Evolutionary conservation across 2,329 filamentous ascomycete genomes (phyloP).

Genomic region (Fusarium siculi): DNA sequence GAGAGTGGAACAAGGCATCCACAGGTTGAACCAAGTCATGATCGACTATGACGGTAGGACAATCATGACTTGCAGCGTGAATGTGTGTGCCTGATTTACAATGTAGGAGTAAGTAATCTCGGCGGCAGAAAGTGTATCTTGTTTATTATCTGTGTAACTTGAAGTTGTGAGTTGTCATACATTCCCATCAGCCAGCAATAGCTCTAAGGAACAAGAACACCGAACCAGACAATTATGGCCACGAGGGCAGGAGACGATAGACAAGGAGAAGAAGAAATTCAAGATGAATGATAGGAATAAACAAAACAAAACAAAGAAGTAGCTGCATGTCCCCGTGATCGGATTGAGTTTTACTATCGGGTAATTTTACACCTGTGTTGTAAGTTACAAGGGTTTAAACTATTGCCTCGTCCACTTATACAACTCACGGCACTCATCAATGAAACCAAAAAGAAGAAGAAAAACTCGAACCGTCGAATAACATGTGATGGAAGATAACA

Average conservation of each 20-base stretch:
- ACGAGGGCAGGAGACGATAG: conserved; percentile 25
- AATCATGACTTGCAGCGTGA: conserved; percentile 30
- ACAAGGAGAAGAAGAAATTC: not conserved
- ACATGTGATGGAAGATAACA: conserved; percentile 3
- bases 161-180: conserved; percentile 45
- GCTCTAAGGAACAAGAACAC: not conserved
- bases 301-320: not conserved
- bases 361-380: not conserved
- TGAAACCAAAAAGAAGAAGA: conserved; percentile 12
- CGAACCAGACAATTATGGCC: conserved; percentile 35
- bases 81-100: not conserved
- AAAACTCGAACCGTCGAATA: not conserved
- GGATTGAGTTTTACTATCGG: conserved; percentile 18
- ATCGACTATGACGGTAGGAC: conserved; percentile 23
- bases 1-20: conserved; percentile 25
- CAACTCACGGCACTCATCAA: not conserved
- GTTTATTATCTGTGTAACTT: conserved; percentile 28
- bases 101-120: not conserved
- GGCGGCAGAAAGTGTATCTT: conserved; percentile 4
- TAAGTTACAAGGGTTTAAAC: conserved; percentile 5
- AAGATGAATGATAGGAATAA: conserved; percentile 1
- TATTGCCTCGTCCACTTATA: conserved; percentile 2
- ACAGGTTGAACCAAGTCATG: conserved; percentile 24
- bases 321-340: conserved; percentile 27
- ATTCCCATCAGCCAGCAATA: conserved; percentile 29